These are phyloP conservation scores for Russula sp. DNA, from an alignment of 768 basidiomycete genomes.

Conservation along the genomic window DNA sequence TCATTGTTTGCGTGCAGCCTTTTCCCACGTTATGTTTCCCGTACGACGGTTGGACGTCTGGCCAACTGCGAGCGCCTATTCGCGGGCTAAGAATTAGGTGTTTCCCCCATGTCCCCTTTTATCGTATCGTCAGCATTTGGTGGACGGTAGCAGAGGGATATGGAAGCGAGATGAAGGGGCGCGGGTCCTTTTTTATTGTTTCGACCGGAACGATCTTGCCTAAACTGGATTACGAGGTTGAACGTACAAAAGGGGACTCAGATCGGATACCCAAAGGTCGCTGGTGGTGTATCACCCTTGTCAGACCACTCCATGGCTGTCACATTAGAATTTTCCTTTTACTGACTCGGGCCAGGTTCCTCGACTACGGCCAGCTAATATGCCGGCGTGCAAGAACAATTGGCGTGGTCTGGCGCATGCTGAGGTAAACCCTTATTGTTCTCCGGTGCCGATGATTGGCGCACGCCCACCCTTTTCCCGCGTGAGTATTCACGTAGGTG, in stretches of 20 bases:
- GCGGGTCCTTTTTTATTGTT: constrained; percentile 13
- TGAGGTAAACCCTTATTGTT: constrained; percentile 24
- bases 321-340: constrained; percentile 17
- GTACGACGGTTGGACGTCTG: too few relatives aligned
- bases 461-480: not conserved
- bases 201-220: constrained; percentile 14
- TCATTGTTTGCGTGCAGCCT: not conserved
- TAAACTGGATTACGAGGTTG: constrained; percentile 10
- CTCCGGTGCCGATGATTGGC: constrained; percentile 10
- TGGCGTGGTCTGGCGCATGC: constrained; percentile 11
- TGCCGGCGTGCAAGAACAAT: constrained; percentile 22
- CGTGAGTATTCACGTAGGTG: not conserved
- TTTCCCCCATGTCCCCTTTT: constrained; percentile 1
- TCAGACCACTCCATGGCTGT: not conserved
- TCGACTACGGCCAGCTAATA: constrained; percentile 1
- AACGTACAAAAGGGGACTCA: not conserved
- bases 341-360: constrained; percentile 12
- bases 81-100: constrained; percentile 1
- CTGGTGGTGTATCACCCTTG: not conserved
- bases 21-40: not conserved
- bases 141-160: not conserved
- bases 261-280: constrained; percentile 3
- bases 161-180: constrained; percentile 13
- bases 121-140: not conserved
- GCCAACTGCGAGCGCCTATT: not conserved